Evolutionary conservation across 2,329 filamentous ascomycete species (phyloP), one percentile per base, ranked within the genome.

Genomic region (Phaeosphaeria sp.): DNA sequence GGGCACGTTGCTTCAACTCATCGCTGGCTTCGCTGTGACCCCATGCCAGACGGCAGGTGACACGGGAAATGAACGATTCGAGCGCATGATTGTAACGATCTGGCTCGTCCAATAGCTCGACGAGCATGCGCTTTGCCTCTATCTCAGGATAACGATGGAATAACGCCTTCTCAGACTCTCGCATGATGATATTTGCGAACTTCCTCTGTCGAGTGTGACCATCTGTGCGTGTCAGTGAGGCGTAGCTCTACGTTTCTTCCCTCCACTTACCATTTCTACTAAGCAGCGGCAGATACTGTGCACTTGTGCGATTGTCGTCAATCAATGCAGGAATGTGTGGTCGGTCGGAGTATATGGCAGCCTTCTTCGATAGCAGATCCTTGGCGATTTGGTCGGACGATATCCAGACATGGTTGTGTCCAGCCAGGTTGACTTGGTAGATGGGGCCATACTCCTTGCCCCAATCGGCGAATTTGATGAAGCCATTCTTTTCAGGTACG

Each of bases 31-130:
- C 74, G 50, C 77, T 72, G 52, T 78, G 79, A 10, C 79, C 80
- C 79, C 79, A 82, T 17, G 79, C 80, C 9, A 82, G 69, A 27
- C 79, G 75, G 52, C 77, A 79, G n/a, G 79, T 82, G n/a, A 82
- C 76, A 17, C 80, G 74, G 15, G 79, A 72, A 41, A 81, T 78
- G 68, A 77, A 82, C 0, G 79, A 80, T 56, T 82, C 80, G 41
- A 81, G 66, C 1, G 72, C 72, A 54, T 79, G 73, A 46, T 81
- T 80, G 65, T 82, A 82, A 17, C 72, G 65, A 7, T 72, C 68
- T 1, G 80, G 79, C 17, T 80, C 74, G 15, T 77, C 73, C 58
- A 81, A 69, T 1, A 82, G 70, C 59, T 81, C 79, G 21, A 76
- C 72, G n/a, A 81, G 68, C 63, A 82, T 72, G 7, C 80, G 79